Conservation (phyloP, 805 yeast species). For the Starmera quercuum region DNA sequence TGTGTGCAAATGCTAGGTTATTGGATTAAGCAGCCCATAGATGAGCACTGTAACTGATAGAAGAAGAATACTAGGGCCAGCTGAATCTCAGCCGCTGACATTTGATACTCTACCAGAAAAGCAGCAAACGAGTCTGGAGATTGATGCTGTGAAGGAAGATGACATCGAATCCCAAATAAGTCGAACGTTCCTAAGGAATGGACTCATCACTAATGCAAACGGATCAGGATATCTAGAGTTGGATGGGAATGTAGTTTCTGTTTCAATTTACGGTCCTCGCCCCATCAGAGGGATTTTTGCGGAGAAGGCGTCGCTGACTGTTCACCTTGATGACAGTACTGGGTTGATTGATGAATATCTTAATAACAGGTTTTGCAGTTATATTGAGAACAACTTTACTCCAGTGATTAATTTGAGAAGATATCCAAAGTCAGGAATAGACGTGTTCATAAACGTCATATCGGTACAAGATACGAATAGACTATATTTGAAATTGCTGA, state of each 20-base stretch:
- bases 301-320: constrained; percentile 58
- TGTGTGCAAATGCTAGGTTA: not conserved
- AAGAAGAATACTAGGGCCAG: constrained; percentile 82
- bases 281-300: constrained; percentile 73
- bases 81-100: constrained; percentile 47
- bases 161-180: constrained; percentile 23
- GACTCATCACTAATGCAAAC: constrained; percentile 60
- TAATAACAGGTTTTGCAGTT: constrained; percentile 41
- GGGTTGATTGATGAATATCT: constrained; percentile 16
- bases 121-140: constrained; percentile 4
- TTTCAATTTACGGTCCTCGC: constrained; percentile 81
- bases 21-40: not conserved
- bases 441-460: constrained; percentile 63
- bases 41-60: constrained; percentile 40
- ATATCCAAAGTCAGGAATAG: constrained; percentile 89
- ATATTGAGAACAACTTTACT: constrained; percentile 28
- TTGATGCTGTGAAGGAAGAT: constrained; percentile 10
- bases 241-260: constrained; percentile 38
- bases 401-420: constrained; percentile 41
- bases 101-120: constrained; percentile 24
- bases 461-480: constrained; percentile 28
- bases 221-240: constrained; percentile 80
- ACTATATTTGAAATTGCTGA: constrained; percentile 22
- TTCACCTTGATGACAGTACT: constrained; percentile 32
- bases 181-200: constrained; percentile 50